phyloP scores from a whole-genome alignment of 106 monocot species.

The Dioscorea alata region DNA sequence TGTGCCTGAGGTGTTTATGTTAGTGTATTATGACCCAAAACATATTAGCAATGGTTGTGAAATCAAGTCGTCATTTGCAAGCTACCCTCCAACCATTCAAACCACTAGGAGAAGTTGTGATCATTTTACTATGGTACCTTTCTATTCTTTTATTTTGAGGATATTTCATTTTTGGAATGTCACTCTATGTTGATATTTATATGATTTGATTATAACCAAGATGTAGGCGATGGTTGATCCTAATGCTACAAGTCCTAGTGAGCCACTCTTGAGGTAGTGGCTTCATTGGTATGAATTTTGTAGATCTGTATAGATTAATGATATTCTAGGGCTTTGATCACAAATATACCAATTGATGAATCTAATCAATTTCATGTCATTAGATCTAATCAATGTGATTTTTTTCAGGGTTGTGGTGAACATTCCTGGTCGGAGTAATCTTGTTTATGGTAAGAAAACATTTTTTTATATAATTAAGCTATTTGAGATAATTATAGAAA shows the following conservation, averaged over 20 bases:
- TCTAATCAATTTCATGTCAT: too few species aligned
- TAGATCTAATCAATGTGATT: background rate
- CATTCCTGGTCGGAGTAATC: background rate
- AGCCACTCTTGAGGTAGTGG: background rate
- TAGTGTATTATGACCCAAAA: conserved; percentile 5
- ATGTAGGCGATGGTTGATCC: conserved; percentile 8
- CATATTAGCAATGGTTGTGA: conserved; percentile 21
- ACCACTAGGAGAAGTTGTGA: background rate
- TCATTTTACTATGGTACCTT: conserved; percentile 21
- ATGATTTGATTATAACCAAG: background rate
- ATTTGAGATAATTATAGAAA: too few species aligned
- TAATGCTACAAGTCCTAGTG: background rate
- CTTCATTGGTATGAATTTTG: conserved; percentile 4
- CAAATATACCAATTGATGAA: too few species aligned
- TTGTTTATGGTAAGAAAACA: background rate
- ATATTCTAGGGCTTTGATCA: too few species aligned
- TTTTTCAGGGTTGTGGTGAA: background rate
- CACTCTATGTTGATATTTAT: background rate
- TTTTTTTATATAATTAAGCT: too few species aligned
- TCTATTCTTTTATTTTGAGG: background rate
- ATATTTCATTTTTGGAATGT: background rate
- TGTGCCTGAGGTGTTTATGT: conserved; percentile 3
- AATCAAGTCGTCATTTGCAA: conserved; percentile 12
- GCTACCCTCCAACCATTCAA: conserved; percentile 1
- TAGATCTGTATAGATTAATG: too few species aligned